Base-by-base conservation (phyloP, 805 yeast genomes). In the Wickerhamomyces sydowiorum region DNA sequence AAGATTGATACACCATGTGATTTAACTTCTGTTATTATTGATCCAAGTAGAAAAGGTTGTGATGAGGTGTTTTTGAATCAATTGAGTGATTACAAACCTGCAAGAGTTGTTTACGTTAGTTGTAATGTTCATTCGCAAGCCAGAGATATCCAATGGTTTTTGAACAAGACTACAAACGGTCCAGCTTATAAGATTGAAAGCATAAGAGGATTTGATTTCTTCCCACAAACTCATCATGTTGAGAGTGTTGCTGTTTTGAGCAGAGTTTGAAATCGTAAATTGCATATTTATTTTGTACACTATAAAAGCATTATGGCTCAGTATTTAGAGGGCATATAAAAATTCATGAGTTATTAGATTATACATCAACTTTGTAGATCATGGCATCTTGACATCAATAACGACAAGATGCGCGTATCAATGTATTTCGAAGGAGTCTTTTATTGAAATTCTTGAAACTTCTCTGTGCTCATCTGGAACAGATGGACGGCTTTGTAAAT, bases 81-180 rank as follows among this genome's bases (percentile, higher is more conserved):
- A 66, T 70, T 93, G 43, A 75, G 93, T 18, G 86, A 72, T 18
- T 93, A 86, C 64, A 70, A 76, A 47, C 98, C 99, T 3, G 84
- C 84, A 14, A 80, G 81, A 53, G 79, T 93, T 41, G 95, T 93
- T n/a, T 93, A 93, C 65, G 86, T 93, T 43, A 87, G 96, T 47
- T 93, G 99, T 70, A 93, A 93, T 59, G 99, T 93, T 38, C 97
- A 91, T 66, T 87, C 96, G 17, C 99, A 93, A 64, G 98, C 98
- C 5, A 72, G 98, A 53, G 99, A 93, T 61, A 60, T 93, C 36
- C 91, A 87, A 51, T 89, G 80, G 69, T 86, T 93, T 56, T 61
- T 90, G 43, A 76, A 73, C 47, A 72, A 80, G 29, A 81, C 91
- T 8, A 71, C 66, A 28, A 60, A 78, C 50, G 93, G 93, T 4